Percentiles rank a stretch among this genome's conserved stretches.
phyloP scores from a whole-genome alignment of 2,329 filamentous ascomycete genomes.

The Lanzia echinophila region DNA sequence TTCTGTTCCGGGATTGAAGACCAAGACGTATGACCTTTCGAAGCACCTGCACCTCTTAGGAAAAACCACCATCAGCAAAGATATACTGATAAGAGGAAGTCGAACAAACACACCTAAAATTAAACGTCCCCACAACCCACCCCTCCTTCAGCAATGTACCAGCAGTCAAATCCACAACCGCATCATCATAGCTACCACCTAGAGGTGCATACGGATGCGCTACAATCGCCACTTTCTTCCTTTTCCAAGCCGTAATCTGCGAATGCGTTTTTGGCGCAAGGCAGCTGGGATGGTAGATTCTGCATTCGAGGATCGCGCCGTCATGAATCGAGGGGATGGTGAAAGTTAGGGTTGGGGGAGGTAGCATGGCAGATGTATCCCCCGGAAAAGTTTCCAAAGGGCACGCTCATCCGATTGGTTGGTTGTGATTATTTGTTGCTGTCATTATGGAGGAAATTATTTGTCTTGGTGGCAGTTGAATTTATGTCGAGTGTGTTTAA shows the following conservation, averaged over 20 bases:
- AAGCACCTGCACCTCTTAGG: constrained; percentile 65
- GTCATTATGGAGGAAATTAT: background rate
- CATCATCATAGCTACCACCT: constrained; percentile 80
- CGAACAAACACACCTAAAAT: constrained; percentile 62
- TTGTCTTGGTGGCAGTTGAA: too few species aligned
- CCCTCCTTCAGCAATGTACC: constrained; percentile 55
- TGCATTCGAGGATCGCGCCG: constrained; percentile 66
- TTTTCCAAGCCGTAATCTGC: constrained; percentile 27
- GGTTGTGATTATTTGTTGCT: background rate
- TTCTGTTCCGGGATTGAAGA: constrained; percentile 70
- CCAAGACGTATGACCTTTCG: constrained; percentile 79
- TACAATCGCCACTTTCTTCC: constrained; percentile 54
- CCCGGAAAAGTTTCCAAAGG: constrained; percentile 6
- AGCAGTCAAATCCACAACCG: constrained; percentile 62
- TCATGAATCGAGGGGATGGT: constrained; percentile 82
- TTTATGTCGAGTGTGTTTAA: too few species aligned
- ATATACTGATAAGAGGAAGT: background rate
- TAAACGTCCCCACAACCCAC: constrained; percentile 80
- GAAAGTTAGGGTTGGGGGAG: constrained; percentile 56
- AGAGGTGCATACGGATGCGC: constrained; percentile 89
- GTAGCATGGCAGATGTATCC: constrained; percentile 39
- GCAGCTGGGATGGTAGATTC: constrained; percentile 66
- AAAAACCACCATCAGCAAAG: background rate
- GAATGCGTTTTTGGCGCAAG: constrained; percentile 25
- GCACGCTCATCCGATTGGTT: constrained; percentile 17